Evolutionary conservation across 164 flowering plant genomes (phyloP), one percentile per base, ranked within the genome.

Genomic region (Aristolochia contorta): DNA sequence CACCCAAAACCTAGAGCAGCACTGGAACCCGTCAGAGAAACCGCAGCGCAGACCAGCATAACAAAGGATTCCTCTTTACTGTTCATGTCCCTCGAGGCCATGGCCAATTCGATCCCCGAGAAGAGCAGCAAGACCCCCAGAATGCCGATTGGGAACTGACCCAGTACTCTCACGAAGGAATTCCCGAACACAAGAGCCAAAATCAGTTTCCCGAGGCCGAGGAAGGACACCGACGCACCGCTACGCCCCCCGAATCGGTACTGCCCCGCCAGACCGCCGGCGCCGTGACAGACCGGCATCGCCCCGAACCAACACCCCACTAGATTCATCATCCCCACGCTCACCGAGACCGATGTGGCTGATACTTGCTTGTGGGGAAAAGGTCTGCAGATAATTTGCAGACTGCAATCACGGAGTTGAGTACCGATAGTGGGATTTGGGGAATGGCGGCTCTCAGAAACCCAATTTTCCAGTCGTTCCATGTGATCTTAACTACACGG

Each of bases 301-400:
- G 89, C 91, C 15, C 96, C 91, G 33, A 89, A 90, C 94, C 95
- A 87, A 63, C 93, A 89, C 9, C 96, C 96, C 0, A 86, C 77
- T 21, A 84, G 67, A 50, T 89, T 89, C 93, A 89, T 89, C 0
- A 71, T 13, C 16, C 93, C 96, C 0, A 89, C 96, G 54, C 93
- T 86, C 12, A 84, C 69, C 1, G 93, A 84, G 1, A 87, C 97
- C 49, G 70, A 56, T 3, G 75, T 80, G 7, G 83, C 89, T 0
- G 97, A 90, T 0, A 68, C 71, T 53, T 85, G 89, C n/a, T 63
- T 63, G 3, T 77, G 84, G 0, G 97, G 62, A 87, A 90, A 55
- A 90, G 70, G 62, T 90, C 97, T 1, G 65, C 69, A 0, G 97
- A 87, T 49, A 90, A 56, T 63, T 83, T 90, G 59, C 92, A 90